phyloP scores from a whole-genome alignment of 768 basidiomycete genomes.

The Tricholoma saponaceum region DNA sequence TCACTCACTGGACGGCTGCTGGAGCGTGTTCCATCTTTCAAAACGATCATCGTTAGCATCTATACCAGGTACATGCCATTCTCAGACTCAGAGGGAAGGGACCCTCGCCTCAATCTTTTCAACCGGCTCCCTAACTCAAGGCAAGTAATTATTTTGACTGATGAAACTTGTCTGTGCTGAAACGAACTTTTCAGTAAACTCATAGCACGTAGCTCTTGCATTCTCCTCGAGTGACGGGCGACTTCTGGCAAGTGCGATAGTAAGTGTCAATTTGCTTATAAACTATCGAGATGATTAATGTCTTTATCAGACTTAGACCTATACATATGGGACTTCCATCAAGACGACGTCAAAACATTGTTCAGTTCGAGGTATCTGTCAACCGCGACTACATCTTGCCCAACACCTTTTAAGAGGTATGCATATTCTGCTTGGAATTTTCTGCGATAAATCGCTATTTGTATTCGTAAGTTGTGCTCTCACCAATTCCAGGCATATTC shows the following conservation, averaged over 20 bases:
- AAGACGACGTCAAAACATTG: slow-evolving; percentile 44
- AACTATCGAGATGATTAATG: not conserved
- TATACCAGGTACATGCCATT: not conserved
- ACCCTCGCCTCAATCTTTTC: slow-evolving; percentile 17
- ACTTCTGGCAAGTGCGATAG: slow-evolving; percentile 68
- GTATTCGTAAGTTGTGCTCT: slow-evolving; percentile 49
- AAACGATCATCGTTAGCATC: slow-evolving; percentile 3
- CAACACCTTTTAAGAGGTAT: slow-evolving; percentile 41
- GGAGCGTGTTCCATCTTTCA: slow-evolving; percentile 3
- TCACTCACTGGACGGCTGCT: not conserved
- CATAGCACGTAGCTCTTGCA: slow-evolving; percentile 29
- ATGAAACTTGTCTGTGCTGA: not conserved
- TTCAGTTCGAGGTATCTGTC: slow-evolving; percentile 33
- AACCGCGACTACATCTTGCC: not conserved
- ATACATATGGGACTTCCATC: slow-evolving; percentile 64
- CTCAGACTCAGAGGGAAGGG: slow-evolving; percentile 10
- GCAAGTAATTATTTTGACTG: slow-evolving; percentile 11
- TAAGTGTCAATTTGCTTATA: slow-evolving; percentile 24
- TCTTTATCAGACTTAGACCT: slow-evolving; percentile 45
- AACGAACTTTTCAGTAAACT: not conserved
- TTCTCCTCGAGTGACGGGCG: slow-evolving; percentile 58
- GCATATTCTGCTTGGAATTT: slow-evolving; percentile 69
- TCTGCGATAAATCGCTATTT: slow-evolving; percentile 62
- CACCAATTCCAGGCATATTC: not conserved
- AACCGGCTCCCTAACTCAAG: slow-evolving; percentile 35